Conservation (phyloP, 1,284 basidiomycete genomes). For the Puccinia hordei region DNA sequence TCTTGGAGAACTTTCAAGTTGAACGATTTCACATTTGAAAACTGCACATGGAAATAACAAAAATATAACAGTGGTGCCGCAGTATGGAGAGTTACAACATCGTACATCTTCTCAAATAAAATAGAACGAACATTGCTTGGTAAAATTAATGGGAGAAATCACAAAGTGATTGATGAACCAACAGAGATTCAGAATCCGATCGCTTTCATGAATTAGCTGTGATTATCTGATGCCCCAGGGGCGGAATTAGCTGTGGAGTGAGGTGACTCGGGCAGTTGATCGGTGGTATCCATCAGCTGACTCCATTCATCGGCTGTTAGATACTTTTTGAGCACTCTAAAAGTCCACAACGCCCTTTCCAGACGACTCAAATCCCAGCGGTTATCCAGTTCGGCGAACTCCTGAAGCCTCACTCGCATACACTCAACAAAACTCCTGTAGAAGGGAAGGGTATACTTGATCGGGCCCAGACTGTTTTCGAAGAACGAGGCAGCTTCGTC, state of each 20-base stretch:
- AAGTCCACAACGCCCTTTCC: slow-evolving; percentile 30
- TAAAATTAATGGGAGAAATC: no score
- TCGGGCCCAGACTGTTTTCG: background rate
- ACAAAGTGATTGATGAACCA: no score
- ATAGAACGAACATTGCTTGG: no score
- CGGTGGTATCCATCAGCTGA: background rate
- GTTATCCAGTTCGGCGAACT: background rate
- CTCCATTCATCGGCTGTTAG: background rate
- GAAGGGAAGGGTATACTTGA: slow-evolving; percentile 35
- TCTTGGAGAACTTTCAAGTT: no score
- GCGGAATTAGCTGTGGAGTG: background rate
- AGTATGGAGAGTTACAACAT: no score
- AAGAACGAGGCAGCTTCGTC: slow-evolving; percentile 44
- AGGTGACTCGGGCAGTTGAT: background rate
- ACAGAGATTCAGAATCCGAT: no score
- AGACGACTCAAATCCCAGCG: slow-evolving; percentile 11
- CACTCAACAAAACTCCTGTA: slow-evolving; percentile 19
- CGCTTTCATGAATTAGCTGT: no score
- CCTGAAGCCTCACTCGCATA: slow-evolving; percentile 2
- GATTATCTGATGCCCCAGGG: background rate
- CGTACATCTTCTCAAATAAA: no score
- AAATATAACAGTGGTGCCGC: no score
- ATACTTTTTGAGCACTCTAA: background rate
- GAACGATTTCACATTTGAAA: no score
- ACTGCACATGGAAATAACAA: no score